These are phyloP conservation scores for Chlorella sp. DNA, from an alignment of 139 green algal genomes.

Conservation along the genomic window DNA sequence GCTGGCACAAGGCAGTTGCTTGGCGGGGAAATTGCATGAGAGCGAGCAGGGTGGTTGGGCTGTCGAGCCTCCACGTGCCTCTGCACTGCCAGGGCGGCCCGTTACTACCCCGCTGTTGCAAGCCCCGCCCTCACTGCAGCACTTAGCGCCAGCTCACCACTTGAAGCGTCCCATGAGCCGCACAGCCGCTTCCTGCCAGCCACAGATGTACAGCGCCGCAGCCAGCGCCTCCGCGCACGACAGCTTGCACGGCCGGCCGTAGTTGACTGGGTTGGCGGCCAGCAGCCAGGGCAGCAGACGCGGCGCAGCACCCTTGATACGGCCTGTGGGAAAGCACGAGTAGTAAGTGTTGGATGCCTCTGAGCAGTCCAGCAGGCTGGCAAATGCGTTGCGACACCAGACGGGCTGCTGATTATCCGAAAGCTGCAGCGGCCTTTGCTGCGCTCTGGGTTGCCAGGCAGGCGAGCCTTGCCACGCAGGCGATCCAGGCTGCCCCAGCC, in stretches of 20 bases:
- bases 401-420: too few relatives aligned
- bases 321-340: conserved; percentile 49
- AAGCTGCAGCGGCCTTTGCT: too few relatives aligned
- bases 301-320: conserved; percentile 80
- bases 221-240: conserved; percentile 96
- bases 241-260: conserved; percentile 93
- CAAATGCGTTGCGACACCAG: too few relatives aligned
- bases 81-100: too few relatives aligned
- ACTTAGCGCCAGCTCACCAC: conserved; percentile 64
- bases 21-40: too few relatives aligned
- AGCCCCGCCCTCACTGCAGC: neutral
- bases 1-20: too few relatives aligned
- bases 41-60: too few relatives aligned
- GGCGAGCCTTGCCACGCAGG: too few relatives aligned
- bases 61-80: too few relatives aligned
- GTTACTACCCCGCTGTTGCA: too few relatives aligned
- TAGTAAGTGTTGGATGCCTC: neutral
- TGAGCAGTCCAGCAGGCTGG: neutral
- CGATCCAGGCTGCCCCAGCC: too few relatives aligned
- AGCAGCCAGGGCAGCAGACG: conserved; percentile 96
- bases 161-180: conserved; percentile 86
- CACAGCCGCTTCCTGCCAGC: conserved; percentile 66
- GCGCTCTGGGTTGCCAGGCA: too few relatives aligned
- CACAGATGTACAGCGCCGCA: conserved; percentile 88
- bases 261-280: conserved; percentile 98